Percentiles rank a stretch among this genome's conserved stretches.
phyloP scores from a whole-genome alignment of 169 alveolate genomes.

The Perkinsus olseni region DNA sequence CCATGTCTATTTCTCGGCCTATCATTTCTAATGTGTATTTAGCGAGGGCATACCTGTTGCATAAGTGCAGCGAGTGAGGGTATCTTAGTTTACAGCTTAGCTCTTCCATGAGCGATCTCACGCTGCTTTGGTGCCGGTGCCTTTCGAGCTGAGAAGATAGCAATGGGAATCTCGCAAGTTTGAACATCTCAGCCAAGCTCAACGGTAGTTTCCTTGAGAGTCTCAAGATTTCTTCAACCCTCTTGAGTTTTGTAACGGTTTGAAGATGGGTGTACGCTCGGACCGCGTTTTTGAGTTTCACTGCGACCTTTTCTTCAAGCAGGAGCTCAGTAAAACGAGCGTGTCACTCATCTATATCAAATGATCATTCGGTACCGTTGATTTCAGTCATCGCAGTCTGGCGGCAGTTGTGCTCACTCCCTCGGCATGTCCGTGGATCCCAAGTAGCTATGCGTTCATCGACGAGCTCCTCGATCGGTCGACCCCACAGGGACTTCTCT shows the following conservation, averaged over 20 bases:
- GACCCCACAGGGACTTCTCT: neutral
- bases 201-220: neutral
- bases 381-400: neutral
- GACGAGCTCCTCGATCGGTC: neutral
- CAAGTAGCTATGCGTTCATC: neutral
- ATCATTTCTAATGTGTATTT: neutral
- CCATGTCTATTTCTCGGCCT: neutral
- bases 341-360: neutral
- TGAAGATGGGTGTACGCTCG: no score
- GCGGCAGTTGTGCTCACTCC: neutral
- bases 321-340: no score
- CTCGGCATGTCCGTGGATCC: neutral
- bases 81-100: neutral
- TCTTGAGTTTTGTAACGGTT: no score
- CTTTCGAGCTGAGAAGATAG: neutral
- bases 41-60: neutral
- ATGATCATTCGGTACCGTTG: neutral
- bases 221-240: neutral
- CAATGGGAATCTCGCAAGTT: neutral
- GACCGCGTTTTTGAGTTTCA: no score
- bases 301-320: no score
- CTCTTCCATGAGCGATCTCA: neutral
- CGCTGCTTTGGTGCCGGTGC: neutral
- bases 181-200: neutral
- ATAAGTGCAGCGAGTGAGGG: neutral